phyloP scores from a whole-genome alignment of 352 stramenopile genomes.

The Aphanomyces euteiches region DNA sequence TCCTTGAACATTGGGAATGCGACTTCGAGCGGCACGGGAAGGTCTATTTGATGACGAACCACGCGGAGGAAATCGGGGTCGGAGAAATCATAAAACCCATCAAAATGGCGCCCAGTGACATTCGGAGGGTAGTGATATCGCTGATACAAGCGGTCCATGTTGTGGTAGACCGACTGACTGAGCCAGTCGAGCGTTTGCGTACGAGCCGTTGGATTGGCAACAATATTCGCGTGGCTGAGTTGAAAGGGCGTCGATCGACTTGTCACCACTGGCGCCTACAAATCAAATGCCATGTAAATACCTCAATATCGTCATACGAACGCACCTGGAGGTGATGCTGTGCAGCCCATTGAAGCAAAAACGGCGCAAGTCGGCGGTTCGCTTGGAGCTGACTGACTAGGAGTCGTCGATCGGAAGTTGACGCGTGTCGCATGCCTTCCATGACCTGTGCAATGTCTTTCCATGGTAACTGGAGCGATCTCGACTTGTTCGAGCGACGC shows the following conservation, averaged over 20 bases:
- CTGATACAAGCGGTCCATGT: neutral
- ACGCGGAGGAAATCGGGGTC: neutral
- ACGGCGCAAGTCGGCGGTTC: neutral
- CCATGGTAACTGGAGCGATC: neutral
- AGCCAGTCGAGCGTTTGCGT: neutral
- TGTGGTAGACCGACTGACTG: neutral
- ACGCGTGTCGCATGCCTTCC: neutral
- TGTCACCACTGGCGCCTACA: too few species aligned
- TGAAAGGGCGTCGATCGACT: neutral
- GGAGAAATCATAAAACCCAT: neutral
- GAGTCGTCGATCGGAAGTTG: neutral
- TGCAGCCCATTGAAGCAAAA: neutral
- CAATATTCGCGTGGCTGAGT: constrained; percentile 1
- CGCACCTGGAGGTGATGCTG: too few species aligned
- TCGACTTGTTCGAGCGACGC: too few species aligned
- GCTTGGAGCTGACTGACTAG: neutral
- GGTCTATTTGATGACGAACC: neutral
- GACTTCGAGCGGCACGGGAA: neutral
- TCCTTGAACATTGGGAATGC: neutral
- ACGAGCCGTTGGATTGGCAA: neutral
- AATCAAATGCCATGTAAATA: too few species aligned
- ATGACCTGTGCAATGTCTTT: neutral
- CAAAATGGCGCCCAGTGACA: neutral
- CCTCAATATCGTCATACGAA: too few species aligned
- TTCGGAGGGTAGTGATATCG: neutral